Base-by-base conservation (phyloP, 345 rosid species). In the Eucalyptus caleyi region DNA sequence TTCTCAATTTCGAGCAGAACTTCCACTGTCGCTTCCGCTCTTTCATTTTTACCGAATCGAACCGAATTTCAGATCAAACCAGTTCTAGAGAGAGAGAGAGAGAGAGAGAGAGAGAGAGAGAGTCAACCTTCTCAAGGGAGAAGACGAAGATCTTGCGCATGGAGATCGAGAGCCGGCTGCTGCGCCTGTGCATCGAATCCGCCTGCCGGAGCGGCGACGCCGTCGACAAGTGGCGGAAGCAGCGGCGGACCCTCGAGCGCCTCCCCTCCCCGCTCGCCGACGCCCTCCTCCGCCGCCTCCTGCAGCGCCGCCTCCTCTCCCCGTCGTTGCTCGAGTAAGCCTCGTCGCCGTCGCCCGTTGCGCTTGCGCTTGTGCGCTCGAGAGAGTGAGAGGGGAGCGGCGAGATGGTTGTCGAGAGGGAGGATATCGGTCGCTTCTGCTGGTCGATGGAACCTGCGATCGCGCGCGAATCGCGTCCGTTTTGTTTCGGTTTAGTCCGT, bases 271-370 rank as follows among this genome's bases (percentile, higher is more conserved):
- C 91, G 90, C 98, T 98, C 53, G 97, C 99, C 89, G 95, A 95
- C 87, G 93, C 96, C 88, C 94, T 98, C 60, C 91, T 98, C 92
- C 95, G 91, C 50, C 93, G 91, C 82, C 99, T 98, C 90, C 92
- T 90, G 90, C 95, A 10, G 32, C 96, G 95, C 88, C 95, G 96
- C 90, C 96, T 97, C 87, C 97, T 98, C 89, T 96, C 89, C 87
- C 99, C 99, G 90, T 96, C 99, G 87, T 91, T 98, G 90, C 98
- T 98, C 89, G 99, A 96, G 99, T 97, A 94, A 85, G 89, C 37
- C 16, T 87, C 80, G 90, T n/a, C 26, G 26, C 24, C n/a, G 8
- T 81, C 59, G 37, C 26, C 45, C 9, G 69, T 47, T 56, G 5
- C 40, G 40, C 40, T 37, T 37, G 4, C 42, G 40, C 23, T 8